These are phyloP conservation scores for Aspergillus sp. DNA, from an alignment of 2,329 filamentous ascomycete species.

Conservation along the genomic window DNA sequence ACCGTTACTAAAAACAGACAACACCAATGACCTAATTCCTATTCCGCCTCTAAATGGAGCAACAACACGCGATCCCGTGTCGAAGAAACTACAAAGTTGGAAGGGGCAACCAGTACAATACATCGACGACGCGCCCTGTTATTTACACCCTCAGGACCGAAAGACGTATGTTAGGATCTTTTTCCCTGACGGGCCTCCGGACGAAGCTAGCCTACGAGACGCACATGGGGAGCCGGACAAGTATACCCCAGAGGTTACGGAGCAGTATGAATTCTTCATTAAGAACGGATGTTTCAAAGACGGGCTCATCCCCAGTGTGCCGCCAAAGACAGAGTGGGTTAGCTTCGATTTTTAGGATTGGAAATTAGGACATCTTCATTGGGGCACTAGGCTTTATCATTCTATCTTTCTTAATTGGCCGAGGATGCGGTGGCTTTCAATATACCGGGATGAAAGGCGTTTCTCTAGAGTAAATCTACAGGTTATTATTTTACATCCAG, in stretches of 20 bases:
- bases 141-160: slow-evolving; percentile 52
- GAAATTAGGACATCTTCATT: not conserved
- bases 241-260: slow-evolving; percentile 54
- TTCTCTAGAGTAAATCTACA: not conserved
- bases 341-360: slow-evolving; percentile 64
- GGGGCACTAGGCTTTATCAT: not conserved
- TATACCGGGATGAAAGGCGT: not conserved
- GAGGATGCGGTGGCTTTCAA: not conserved
- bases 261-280: slow-evolving; percentile 64
- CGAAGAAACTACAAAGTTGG: slow-evolving; percentile 54
- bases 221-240: slow-evolving; percentile 54
- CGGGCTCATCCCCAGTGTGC: slow-evolving; percentile 71
- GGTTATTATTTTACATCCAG: not conserved
- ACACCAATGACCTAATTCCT: slow-evolving; percentile 31
- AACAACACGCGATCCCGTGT: slow-evolving; percentile 34
- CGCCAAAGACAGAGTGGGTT: slow-evolving; percentile 75
- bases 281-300: slow-evolving; percentile 67
- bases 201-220: slow-evolving; percentile 43
- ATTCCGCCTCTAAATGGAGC: slow-evolving; percentile 39
- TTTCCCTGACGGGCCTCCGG: slow-evolving; percentile 70
- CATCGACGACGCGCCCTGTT: slow-evolving; percentile 51
- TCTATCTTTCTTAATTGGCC: not conserved
- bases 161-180: slow-evolving; percentile 65
- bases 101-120: slow-evolving; percentile 65
- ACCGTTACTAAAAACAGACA: slow-evolving; percentile 27